Conservation (phyloP, 768 basidiomycete species). For the Tylopilus rubrobrunneus region DNA sequence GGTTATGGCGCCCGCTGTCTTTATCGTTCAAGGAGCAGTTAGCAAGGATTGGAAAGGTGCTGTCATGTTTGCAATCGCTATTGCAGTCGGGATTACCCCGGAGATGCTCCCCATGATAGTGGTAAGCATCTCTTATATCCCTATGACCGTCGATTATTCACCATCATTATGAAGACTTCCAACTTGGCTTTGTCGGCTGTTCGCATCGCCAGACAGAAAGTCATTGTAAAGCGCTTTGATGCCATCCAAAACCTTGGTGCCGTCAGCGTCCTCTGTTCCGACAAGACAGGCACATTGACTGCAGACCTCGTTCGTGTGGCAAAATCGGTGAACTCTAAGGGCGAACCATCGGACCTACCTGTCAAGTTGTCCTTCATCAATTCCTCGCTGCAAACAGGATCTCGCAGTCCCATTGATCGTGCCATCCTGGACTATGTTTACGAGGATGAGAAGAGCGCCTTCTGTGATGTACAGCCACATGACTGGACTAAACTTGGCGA, state of each 20-base stretch:
- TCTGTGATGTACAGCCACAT: conserved; percentile 7
- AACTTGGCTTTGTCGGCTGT: conserved; percentile 57
- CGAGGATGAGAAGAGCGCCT: conserved; percentile 10
- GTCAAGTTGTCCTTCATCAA: conserved; percentile 30
- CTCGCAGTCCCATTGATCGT: conserved; percentile 34
- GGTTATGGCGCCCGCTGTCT: conserved; percentile 31
- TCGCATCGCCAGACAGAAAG: conserved; percentile 53
- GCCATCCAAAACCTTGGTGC: conserved; percentile 60
- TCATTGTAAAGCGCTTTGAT: conserved; percentile 60
- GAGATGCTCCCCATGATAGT: conserved; percentile 35
- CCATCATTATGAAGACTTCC: conserved; percentile 47
- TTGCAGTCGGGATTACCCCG: conserved; percentile 31
- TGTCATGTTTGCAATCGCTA: conserved; percentile 30
- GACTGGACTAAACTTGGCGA: conserved; percentile 32
- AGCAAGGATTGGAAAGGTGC: conserved; percentile 31
- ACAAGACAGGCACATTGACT: conserved; percentile 64
- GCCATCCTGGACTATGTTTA: conserved; percentile 29
- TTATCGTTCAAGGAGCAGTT: conserved; percentile 29
- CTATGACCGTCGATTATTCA: background rate
- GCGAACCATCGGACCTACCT: conserved; percentile 24
- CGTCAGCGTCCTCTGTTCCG: conserved; percentile 52
- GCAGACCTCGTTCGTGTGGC: conserved; percentile 36
- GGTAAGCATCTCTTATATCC: conserved; percentile 12
- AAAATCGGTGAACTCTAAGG: conserved; percentile 22
- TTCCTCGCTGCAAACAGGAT: conserved; percentile 32